phyloP scores from a whole-genome alignment of 768 basidiomycete species.

The Panaeolus cyanescens region DNA sequence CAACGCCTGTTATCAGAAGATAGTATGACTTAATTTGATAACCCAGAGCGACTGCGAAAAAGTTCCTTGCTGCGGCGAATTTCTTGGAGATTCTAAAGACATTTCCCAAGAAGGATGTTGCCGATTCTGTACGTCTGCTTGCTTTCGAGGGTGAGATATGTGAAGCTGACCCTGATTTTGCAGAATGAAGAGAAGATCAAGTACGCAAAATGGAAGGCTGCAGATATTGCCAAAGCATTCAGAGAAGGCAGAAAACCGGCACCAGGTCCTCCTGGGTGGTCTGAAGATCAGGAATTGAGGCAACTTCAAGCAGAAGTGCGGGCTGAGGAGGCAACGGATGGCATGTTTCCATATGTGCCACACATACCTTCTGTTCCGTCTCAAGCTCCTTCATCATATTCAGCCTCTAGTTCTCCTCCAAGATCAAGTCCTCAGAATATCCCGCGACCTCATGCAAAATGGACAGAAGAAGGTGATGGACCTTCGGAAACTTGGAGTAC shows the following conservation, averaged over 20 bases:
- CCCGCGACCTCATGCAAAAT: slow-evolving; percentile 3
- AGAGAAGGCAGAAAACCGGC: slow-evolving; percentile 88
- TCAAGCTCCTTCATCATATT: slow-evolving; percentile 7
- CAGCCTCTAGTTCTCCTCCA: slow-evolving; percentile 26
- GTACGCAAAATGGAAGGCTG: slow-evolving; percentile 98
- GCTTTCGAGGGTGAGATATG: background rate
- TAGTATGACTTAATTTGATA: slow-evolving; percentile 6
- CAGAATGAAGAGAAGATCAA: slow-evolving; percentile 87
- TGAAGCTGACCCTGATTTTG: slow-evolving; percentile 3
- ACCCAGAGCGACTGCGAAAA: slow-evolving; percentile 82
- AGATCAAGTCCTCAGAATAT: slow-evolving; percentile 5
- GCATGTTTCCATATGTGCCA: slow-evolving; percentile 19
- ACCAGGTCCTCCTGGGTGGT: slow-evolving; percentile 71
- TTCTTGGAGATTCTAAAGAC: slow-evolving; percentile 88
- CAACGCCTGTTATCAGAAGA: background rate
- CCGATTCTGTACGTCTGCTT: slow-evolving; percentile 53
- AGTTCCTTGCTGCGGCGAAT: slow-evolving; percentile 92
- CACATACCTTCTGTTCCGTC: slow-evolving; percentile 11
- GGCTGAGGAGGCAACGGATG: background rate
- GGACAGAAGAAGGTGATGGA: slow-evolving; percentile 23
- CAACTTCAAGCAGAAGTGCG: slow-evolving; percentile 14
- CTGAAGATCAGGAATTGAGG: slow-evolving; percentile 26
- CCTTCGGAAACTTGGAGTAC: slow-evolving; percentile 75
- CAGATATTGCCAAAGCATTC: slow-evolving; percentile 91
- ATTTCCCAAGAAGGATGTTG: slow-evolving; percentile 62